Percentiles rank a stretch among this genome's conserved stretches.
Evolutionary conservation across 2,329 filamentous ascomycete genomes (phyloP).

Genomic region (Aspergillus sp.): DNA sequence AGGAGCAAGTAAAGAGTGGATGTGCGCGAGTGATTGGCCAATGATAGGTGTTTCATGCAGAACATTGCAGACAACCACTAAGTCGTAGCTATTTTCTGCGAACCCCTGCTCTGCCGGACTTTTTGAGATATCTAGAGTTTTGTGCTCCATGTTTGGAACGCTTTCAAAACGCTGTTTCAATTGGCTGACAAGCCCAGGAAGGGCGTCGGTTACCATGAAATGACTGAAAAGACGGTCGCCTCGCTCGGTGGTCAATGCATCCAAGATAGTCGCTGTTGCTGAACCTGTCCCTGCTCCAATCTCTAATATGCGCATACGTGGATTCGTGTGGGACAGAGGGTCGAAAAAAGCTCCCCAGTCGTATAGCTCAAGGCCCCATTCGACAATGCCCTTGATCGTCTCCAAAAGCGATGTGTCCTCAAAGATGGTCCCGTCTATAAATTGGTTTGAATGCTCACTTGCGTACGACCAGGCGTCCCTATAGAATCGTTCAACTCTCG

Average conservation of each 20-base stretch:
- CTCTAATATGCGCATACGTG: neutral
- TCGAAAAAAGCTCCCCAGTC: neutral
- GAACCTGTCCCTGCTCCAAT: slow-evolving; percentile 1
- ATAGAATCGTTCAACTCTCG: neutral
- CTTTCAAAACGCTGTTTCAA: neutral
- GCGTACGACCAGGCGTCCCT: neutral
- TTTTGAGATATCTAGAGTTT: neutral
- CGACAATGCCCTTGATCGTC: neutral
- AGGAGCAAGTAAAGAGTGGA: slow-evolving; percentile 3
- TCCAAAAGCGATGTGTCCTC: neutral
- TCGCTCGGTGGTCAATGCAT: neutral
- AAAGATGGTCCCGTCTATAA: neutral
- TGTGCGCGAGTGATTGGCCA: neutral
- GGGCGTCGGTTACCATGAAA: neutral
- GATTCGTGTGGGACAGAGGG: neutral
- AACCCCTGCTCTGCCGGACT: neutral
- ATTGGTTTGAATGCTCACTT: neutral
- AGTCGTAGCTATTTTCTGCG: neutral
- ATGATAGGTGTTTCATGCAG: neutral
- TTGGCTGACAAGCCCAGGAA: neutral
- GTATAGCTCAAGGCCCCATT: neutral
- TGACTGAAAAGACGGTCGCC: neutral
- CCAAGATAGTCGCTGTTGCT: neutral
- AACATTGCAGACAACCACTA: slow-evolving; percentile 2
- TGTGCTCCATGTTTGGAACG: neutral